These are phyloP conservation scores for Fraxinus velutina DNA, from an alignment of 305 asterid species.

Conservation along the genomic window DNA sequence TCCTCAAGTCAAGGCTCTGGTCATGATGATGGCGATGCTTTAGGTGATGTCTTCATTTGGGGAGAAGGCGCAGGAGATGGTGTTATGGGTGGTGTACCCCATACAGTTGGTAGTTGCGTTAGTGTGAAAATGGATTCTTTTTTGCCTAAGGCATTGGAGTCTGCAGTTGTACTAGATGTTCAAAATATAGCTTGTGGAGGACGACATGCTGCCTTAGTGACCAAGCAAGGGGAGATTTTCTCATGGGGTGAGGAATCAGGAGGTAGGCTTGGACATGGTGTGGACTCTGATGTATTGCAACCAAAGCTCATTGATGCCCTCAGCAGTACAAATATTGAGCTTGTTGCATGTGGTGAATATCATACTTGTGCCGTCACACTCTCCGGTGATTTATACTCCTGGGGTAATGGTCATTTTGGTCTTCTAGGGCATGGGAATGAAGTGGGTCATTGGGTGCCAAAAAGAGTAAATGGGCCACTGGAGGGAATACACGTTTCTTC, in stretches of 20 bases:
- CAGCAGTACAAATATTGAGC: conserved; percentile 61
- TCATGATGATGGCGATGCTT: conserved; percentile 82
- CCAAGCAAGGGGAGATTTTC: conserved; percentile 82
- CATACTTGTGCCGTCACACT: conserved; percentile 84
- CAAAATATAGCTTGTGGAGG: conserved; percentile 88
- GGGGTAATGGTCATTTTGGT: conserved; percentile 92
- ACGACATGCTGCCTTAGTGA: conserved; percentile 67
- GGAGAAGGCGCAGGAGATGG: conserved; percentile 87
- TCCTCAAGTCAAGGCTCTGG: conserved; percentile 94
- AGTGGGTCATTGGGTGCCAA: conserved; percentile 89
- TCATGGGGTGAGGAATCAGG: conserved; percentile 92
- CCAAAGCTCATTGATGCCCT: conserved; percentile 81
- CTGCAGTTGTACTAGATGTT: conserved; percentile 78
- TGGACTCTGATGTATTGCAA: conserved; percentile 73
- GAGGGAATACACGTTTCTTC: conserved; percentile 82
- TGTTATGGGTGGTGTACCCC: conserved; percentile 67
- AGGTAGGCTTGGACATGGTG: conserved; percentile 97
- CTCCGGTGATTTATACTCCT: conserved; percentile 87
- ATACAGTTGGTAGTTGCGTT: conserved; percentile 44
- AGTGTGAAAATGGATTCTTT: conserved; percentile 61
- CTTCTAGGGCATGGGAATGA: conserved; percentile 87
- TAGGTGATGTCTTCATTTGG: conserved; percentile 91
- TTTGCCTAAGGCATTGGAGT: conserved; percentile 79
- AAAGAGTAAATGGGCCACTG: conserved; percentile 69
- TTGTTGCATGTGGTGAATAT: conserved; percentile 83